A percentile compares a stretch with the other conserved stretches of the same genome.
Evolutionary conservation across 768 basidiomycete genomes (phyloP).

Genomic region (Heimioporus sp.): DNA sequence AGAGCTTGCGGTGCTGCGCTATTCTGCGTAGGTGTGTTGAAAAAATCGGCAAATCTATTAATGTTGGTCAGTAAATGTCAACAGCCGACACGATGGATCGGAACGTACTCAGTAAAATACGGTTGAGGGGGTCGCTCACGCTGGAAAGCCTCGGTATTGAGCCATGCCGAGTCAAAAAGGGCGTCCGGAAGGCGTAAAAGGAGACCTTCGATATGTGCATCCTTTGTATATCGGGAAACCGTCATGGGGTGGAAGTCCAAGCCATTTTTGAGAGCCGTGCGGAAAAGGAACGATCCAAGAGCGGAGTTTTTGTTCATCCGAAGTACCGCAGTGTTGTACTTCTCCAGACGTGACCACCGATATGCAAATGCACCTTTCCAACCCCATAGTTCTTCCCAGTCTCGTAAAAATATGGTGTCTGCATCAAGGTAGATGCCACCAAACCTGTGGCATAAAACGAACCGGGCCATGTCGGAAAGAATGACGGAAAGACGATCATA

Average conservation of each 20-base stretch:
- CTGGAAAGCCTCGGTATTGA: slow-evolving; percentile 91
- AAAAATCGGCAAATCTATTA: slow-evolving; percentile 81
- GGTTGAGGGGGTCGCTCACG: slow-evolving; percentile 92
- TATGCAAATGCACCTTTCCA: slow-evolving; percentile 97
- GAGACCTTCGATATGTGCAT: slow-evolving; percentile 81
- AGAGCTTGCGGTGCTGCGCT: slow-evolving; percentile 83
- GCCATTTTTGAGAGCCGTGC: slow-evolving; percentile 89
- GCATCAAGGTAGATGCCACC: slow-evolving; percentile 97
- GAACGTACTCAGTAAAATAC: slow-evolving; percentile 77
- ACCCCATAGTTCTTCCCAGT: slow-evolving; percentile 99
- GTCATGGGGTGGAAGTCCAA: slow-evolving; percentile 98
- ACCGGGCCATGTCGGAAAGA: slow-evolving; percentile 94
- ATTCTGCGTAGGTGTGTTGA: slow-evolving; percentile 69
- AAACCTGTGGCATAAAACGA: slow-evolving; percentile 94
- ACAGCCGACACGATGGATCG: not conserved
- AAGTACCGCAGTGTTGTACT: slow-evolving; percentile 96
- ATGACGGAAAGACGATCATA: slow-evolving; percentile 94
- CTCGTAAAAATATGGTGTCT: slow-evolving; percentile 91
- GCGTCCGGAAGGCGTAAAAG: slow-evolving; percentile 91
- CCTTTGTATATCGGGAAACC: slow-evolving; percentile 85
- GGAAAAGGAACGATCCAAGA: slow-evolving; percentile 89
- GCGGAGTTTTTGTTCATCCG: slow-evolving; percentile 92
- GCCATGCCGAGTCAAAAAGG: slow-evolving; percentile 95
- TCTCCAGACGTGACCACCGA: slow-evolving; percentile 88
- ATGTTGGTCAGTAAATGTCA: not conserved